Conservation (phyloP, 1,284 basidiomycete species). For the Malassezia dermatis region DNA sequence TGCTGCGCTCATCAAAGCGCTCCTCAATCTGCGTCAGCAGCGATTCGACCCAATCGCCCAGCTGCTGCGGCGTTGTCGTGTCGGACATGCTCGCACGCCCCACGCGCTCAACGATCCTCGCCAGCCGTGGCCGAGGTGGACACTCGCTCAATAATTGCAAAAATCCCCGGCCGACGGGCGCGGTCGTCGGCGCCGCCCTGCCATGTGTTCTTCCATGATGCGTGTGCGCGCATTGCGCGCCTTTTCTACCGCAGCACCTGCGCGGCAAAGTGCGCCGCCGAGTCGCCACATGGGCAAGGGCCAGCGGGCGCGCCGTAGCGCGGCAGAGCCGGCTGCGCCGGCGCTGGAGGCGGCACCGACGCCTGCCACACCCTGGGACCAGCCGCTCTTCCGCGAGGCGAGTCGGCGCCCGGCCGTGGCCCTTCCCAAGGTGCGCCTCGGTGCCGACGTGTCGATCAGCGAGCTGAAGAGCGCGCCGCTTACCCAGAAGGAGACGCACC, state of each 20-base stretch:
- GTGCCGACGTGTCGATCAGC: neutral
- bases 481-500: neutral
- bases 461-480: constrained; percentile 2
- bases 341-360: neutral
- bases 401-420: constrained; percentile 1
- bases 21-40: constrained; percentile 34
- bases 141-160: neutral
- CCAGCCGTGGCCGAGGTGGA: neutral
- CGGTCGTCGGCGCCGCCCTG: neutral
- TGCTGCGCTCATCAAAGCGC: constrained; percentile 35
- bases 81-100: constrained; percentile 14
- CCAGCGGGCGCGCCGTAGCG: neutral
- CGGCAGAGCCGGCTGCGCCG: neutral
- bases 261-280: neutral
- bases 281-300: neutral
- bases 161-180: neutral
- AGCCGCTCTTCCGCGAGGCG: constrained; percentile 8
- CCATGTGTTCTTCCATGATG: neutral
- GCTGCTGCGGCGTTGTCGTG: constrained; percentile 37
- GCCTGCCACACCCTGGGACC: constrained; percentile 7
- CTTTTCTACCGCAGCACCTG: neutral
- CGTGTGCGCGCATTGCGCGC: neutral
- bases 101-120: neutral
- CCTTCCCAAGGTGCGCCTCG: neutral
- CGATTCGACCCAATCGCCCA: constrained; percentile 45